Percentiles rank a stretch among this genome's conserved stretches.
These are phyloP conservation scores for Musa schizocarpa DNA, from an alignment of 176 grass and related monocot species.

Conservation along the genomic window DNA sequence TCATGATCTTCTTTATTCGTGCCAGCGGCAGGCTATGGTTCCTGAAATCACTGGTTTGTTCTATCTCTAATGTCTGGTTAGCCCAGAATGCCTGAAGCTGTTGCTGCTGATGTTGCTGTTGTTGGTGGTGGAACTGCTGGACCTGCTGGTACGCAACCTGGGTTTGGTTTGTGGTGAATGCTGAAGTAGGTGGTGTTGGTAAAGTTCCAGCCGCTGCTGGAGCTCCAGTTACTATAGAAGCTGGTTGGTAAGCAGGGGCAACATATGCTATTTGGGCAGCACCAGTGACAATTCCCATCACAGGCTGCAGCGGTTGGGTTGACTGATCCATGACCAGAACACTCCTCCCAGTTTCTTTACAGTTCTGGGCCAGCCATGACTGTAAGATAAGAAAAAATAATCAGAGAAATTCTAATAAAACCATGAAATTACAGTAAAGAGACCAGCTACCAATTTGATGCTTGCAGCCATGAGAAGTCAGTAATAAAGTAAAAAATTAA, in stretches of 20 bases:
- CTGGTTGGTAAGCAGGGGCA: conserved; percentile 23
- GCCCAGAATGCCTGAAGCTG: conserved; percentile 31
- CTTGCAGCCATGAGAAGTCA: not conserved
- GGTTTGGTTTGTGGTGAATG: not conserved
- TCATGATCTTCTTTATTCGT: conserved; percentile 80
- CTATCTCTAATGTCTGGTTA: conserved; percentile 41
- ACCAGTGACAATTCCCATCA: conserved; percentile 15
- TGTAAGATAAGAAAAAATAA: not conserved
- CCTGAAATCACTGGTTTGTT: conserved; percentile 37
- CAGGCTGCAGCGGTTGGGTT: conserved; percentile 25
- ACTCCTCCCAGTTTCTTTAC: not conserved
- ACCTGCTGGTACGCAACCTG: conserved; percentile 9
- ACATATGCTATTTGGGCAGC: conserved; percentile 26
- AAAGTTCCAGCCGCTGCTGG: conserved; percentile 7
- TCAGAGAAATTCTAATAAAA: not conserved
- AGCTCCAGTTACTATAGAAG: conserved; percentile 17
- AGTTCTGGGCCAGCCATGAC: not conserved
- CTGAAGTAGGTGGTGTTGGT: conserved; percentile 9
- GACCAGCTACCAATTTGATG: not conserved
- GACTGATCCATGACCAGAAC: conserved; percentile 41
- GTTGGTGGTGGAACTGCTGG: conserved; percentile 11
- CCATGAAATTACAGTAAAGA: not conserved
- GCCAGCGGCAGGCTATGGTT: conserved; percentile 43
- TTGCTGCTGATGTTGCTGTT: not conserved
- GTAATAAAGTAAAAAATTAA: not conserved